Evolutionary conservation across 768 basidiomycete species (phyloP), one percentile per base, ranked within the genome.

Genomic region (Trametes cinnabarina): DNA sequence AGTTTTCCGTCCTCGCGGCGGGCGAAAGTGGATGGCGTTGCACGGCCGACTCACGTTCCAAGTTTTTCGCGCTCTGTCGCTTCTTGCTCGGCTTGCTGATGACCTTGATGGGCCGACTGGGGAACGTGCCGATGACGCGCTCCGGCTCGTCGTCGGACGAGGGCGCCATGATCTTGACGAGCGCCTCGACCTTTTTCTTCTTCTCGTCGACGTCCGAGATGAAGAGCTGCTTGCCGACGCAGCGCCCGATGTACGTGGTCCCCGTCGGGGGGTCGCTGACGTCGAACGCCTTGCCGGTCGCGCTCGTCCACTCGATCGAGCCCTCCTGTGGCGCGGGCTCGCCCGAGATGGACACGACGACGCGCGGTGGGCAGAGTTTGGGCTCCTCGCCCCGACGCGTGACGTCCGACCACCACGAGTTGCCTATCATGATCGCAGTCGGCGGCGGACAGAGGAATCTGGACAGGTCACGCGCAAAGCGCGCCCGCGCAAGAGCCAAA

Each of bases 51-150:
- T 77, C 70, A 95, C 94, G 76, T 71, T 97, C 92, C 17, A 93
- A 82, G 66, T 92, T 94, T 80, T 96, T 96, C 44, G 89, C 91
- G 69, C 88, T 92, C 73, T 93, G 89, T 65, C 93, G 82, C 82
- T 97, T 97, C 80, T 98, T 97, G 77, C 91, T 93, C 4, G 96
- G 96, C 73, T 98, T 98, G 75, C 90, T 93, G 75, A 98, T 98
- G 67, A 98, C 92, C 73, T 94, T 95, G 79, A 98, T 98, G n/a
- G 94, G 87, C 44, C 90, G 87, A 63, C 91, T 92, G 42, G 91
- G 88, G 76, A 98, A 98, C 19, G 84, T 82, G 20, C 95, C 95
- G 64, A 98, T 85, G 34, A 93, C 79, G 37, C 88, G 82, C 69
- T 93, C 90, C 56, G 85, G 83, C 69, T 90, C 88, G 58, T 91